phyloP scores from a whole-genome alignment of 1,284 basidiomycete species.

The Boletellus sp. region DNA sequence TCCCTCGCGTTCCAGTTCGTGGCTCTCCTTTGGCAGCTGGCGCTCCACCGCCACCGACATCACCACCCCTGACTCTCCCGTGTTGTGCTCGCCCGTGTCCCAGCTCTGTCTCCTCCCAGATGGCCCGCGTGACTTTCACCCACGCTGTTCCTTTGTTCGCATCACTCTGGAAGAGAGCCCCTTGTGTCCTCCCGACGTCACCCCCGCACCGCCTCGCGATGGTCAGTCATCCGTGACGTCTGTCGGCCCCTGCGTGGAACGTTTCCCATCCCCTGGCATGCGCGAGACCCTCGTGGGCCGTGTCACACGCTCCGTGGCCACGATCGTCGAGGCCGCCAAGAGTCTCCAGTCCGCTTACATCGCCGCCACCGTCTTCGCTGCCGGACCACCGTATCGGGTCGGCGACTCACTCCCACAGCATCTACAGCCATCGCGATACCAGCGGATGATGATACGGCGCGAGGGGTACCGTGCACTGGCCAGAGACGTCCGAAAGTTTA shows the following conservation, averaged over 20 bases:
- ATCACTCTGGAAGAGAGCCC: slow-evolving; percentile 28
- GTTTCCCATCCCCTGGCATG: slow-evolving; percentile 8
- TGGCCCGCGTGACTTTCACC: slow-evolving; percentile 20
- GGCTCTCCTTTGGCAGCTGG: slow-evolving; percentile 53
- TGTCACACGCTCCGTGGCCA: slow-evolving; percentile 43
- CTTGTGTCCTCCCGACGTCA: slow-evolving; percentile 19
- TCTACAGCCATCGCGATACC: slow-evolving; percentile 8
- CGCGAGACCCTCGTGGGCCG: slow-evolving; percentile 25
- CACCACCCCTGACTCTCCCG: slow-evolving; percentile 35
- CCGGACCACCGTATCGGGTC: slow-evolving; percentile 20
- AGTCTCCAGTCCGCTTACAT: slow-evolving; percentile 57
- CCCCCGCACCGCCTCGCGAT: not conserved
- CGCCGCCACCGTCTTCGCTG: slow-evolving; percentile 47
- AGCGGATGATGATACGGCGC: slow-evolving; percentile 31
- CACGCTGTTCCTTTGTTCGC: slow-evolving; percentile 27
- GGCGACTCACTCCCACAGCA: slow-evolving; percentile 9
- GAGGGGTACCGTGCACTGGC: slow-evolving; percentile 45
- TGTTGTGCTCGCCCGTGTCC: slow-evolving; percentile 29
- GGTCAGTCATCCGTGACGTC: not conserved
- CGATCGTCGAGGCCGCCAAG: slow-evolving; percentile 49
- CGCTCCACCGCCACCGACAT: slow-evolving; percentile 41
- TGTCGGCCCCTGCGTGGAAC: slow-evolving; percentile 1
- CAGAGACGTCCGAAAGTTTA: slow-evolving; percentile 38
- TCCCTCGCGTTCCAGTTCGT: slow-evolving; percentile 48
- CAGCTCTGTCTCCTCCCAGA: slow-evolving; percentile 27